phyloP scores from a whole-genome alignment of 83 land plant species.

The Picea engelmannii region DNA sequence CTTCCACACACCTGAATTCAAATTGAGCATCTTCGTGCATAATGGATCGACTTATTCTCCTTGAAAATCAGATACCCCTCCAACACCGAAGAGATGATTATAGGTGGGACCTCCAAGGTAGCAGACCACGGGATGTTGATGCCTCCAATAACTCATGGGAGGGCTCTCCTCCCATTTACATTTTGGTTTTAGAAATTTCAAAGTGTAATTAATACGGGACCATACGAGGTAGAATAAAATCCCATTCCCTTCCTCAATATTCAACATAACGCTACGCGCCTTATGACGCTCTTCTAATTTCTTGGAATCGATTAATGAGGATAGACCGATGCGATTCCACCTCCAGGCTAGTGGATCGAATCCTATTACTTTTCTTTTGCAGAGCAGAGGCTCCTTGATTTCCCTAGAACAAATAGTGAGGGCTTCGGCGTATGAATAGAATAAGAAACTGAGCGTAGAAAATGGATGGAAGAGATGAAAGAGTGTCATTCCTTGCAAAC shows the following conservation, averaged over 20 bases:
- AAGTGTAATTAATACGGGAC: background rate
- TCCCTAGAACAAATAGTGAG: too few species aligned
- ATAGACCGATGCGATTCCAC: too few species aligned
- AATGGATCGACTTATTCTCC: background rate
- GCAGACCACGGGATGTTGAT: background rate
- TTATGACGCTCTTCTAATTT: too few species aligned
- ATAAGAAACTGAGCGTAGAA: too few species aligned
- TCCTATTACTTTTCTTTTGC: too few species aligned
- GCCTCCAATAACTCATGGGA: background rate
- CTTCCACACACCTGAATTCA: background rate
- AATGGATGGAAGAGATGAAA: too few species aligned
- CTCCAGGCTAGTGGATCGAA: too few species aligned
- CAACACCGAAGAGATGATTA: background rate
- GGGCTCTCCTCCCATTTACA: background rate
- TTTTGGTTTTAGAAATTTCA: background rate
- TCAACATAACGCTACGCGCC: too few species aligned
- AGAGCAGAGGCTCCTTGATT: too few species aligned
- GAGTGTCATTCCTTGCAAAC: too few species aligned
- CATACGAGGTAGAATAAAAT: background rate
- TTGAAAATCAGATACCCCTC: background rate
- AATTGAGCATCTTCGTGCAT: background rate
- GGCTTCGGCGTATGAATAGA: too few species aligned
- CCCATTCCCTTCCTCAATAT: background rate
- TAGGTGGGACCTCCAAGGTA: background rate
- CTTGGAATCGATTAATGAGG: too few species aligned